Percentiles rank a stretch among this genome's conserved stretches.
Conservation (phyloP, 1,139 yeast species). For the Kodamaea suecica region DNA sequence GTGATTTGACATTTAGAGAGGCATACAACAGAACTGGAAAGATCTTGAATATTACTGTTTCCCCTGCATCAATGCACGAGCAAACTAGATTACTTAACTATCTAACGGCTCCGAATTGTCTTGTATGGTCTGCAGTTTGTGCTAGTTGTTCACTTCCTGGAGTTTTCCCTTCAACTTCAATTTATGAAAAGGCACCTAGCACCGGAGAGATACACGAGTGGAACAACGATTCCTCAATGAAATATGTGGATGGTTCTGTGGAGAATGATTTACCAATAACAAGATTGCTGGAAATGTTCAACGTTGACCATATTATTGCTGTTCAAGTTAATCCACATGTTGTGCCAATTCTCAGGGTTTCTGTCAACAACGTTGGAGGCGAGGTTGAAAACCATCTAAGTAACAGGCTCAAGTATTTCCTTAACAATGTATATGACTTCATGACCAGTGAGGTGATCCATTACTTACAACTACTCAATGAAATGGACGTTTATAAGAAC, state of each 20-base stretch:
- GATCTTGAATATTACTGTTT: conserved; percentile 53
- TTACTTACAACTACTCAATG: conserved; percentile 66
- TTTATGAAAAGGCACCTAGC: conserved; percentile 75
- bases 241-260: conserved; percentile 94
- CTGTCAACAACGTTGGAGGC: conserved; percentile 69
- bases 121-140: conserved; percentile 85
- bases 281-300: conserved; percentile 89
- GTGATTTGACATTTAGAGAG: conserved; percentile 74
- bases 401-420: conserved; percentile 50
- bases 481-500: conserved; percentile 73
- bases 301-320: conserved; percentile 94
- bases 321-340: conserved; percentile 98
- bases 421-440: conserved; percentile 59
- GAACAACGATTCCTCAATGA: conserved; percentile 74
- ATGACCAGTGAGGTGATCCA: conserved; percentile 73
- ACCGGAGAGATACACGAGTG: conserved; percentile 72
- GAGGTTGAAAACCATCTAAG: conserved; percentile 59
- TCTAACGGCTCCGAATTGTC: conserved; percentile 49
- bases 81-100: conserved; percentile 46
- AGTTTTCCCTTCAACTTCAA: conserved; percentile 79
- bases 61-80: conserved; percentile 65
- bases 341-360: conserved; percentile 73
- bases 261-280: conserved; percentile 91
- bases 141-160: conserved; percentile 96
- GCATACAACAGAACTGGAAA: conserved; percentile 60